Evolutionary conservation across 2,329 filamentous ascomycete genomes (phyloP).

Genomic region (Apiospora pterosperma): DNA sequence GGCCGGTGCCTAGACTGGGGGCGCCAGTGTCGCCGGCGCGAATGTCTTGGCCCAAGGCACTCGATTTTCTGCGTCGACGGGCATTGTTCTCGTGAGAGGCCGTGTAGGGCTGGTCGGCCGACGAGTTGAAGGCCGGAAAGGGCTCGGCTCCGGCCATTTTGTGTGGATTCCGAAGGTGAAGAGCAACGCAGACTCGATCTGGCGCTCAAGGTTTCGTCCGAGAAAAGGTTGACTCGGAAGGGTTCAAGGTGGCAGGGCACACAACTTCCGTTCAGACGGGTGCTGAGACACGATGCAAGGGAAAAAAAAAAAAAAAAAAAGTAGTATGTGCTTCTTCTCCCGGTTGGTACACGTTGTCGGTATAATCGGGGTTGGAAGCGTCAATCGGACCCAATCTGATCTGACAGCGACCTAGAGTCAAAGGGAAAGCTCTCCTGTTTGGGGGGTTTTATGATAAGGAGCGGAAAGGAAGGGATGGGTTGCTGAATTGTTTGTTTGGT

Average conservation of each 20-base stretch:
- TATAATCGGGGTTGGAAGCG: not conserved
- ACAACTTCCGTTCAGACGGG: not conserved
- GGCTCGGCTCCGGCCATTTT: constrained; percentile 48
- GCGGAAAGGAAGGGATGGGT: not conserved
- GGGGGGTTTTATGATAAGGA: not conserved
- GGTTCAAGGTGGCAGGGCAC: not conserved
- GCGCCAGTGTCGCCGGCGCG: constrained; percentile 54
- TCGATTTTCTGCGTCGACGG: constrained; percentile 54
- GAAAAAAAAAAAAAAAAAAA: not conserved
- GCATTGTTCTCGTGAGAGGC: constrained; percentile 32
- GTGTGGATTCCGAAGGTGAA: not conserved
- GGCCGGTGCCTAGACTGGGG: constrained; percentile 50
- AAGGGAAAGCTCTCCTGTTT: not conserved
- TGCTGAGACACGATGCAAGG: not conserved
- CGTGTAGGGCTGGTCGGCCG: constrained; percentile 44
- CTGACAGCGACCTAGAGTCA: not conserved
- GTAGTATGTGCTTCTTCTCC: not conserved
- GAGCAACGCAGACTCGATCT: not conserved
- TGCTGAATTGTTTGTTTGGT: not conserved
- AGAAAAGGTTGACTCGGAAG: not conserved
- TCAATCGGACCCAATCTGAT: not conserved
- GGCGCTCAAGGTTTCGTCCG: not conserved
- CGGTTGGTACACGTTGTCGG: not conserved
- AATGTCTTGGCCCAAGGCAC: constrained; percentile 50
- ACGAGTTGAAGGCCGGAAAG: constrained; percentile 51